Conservation (phyloP, 2,329 filamentous ascomycete species). For the Atkinsonella texensis region DNA sequence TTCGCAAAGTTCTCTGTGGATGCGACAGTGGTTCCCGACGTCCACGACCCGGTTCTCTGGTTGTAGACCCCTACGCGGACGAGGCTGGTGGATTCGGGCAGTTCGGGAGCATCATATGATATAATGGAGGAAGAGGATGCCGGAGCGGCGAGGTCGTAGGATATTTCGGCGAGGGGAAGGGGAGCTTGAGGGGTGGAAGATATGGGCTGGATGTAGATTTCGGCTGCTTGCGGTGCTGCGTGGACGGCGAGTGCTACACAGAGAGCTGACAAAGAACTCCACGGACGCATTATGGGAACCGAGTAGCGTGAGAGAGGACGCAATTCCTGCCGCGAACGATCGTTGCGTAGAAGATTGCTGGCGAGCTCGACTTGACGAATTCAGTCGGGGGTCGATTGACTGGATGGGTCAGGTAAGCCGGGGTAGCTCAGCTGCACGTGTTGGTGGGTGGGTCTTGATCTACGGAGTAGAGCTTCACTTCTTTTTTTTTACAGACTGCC, state of each 20-base stretch:
- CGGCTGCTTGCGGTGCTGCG: constrained; percentile 31
- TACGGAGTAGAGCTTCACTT: background rate
- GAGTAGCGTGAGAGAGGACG: background rate
- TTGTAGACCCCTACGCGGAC: constrained; percentile 49
- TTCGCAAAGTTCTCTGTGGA: constrained; percentile 46
- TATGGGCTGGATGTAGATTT: constrained; percentile 44
- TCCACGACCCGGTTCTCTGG: constrained; percentile 32
- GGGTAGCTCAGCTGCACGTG: background rate
- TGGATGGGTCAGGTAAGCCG: background rate
- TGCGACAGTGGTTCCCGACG: constrained; percentile 42
- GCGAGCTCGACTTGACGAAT: background rate
- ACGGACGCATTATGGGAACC: constrained; percentile 27
- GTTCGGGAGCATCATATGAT: constrained; percentile 45
- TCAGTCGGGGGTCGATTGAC: background rate
- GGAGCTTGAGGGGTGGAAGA: constrained; percentile 17
- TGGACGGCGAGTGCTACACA: constrained; percentile 27
- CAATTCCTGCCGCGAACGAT: background rate
- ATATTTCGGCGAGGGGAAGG: constrained; percentile 41
- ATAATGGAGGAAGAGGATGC: constrained; percentile 34
- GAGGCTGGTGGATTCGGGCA: constrained; percentile 32
- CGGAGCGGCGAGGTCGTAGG: constrained; percentile 37
- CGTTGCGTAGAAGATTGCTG: background rate
- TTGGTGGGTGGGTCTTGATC: background rate
- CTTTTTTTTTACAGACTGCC: too few species aligned
- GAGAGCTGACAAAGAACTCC: constrained; percentile 29